phyloP scores from a whole-genome alignment of 371 early-diverging fungal genomes.

The Spraguea lophii region DNA sequence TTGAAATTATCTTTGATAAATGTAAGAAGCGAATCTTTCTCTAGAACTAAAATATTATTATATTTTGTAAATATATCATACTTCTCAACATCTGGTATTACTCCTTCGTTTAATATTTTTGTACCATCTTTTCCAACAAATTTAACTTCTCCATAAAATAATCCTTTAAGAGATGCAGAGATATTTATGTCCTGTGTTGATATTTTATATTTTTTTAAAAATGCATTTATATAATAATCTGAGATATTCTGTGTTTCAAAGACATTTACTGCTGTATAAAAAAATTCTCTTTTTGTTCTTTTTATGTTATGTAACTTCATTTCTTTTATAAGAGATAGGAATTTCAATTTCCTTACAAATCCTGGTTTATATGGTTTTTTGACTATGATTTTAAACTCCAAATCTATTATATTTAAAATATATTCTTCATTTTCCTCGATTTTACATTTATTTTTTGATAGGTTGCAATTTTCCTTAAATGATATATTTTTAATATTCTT shows the following conservation, averaged over 20 bases:
- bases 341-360: conserved; percentile 7
- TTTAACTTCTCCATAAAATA: conserved; percentile 25
- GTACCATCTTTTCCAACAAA: conserved; percentile 3
- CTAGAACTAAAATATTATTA: conserved; percentile 32
- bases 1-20: conserved; percentile 4
- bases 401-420: too few species aligned
- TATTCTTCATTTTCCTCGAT: too few species aligned
- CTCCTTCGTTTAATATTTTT: background rate
- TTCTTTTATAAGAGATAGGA: conserved; percentile 13
- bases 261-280: conserved; percentile 23
- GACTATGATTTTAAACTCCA: too few species aligned
- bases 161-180: conserved; percentile 34
- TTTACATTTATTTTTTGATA: too few species aligned
- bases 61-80: background rate
- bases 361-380: too few species aligned
- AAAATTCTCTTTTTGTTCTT: conserved; percentile 37
- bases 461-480: too few species aligned
- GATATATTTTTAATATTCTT: too few species aligned
- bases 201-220: conserved; percentile 6
- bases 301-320: background rate
- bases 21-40: conserved; percentile 42
- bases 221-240: conserved; percentile 11
- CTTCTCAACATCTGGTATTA: conserved; percentile 39
- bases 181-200: conserved; percentile 14
- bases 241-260: conserved; percentile 26